Percentiles rank a stretch among this genome's conserved stretches.
Evolutionary conservation across 192 early-diverging fungal genomes (phyloP).

Genomic region (Martensiomyces pterosporus): DNA sequence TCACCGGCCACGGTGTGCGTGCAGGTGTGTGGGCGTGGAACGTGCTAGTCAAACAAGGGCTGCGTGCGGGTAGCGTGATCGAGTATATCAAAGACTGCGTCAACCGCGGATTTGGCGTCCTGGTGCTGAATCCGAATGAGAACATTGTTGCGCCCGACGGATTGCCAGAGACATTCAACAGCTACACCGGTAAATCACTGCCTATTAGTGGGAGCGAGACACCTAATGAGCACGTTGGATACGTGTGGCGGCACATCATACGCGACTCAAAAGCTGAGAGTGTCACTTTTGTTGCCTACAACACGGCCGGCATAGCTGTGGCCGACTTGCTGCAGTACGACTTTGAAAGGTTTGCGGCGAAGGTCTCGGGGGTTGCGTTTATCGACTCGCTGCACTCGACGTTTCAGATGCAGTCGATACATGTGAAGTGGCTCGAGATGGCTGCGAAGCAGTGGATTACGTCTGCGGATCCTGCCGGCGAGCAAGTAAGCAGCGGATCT

Average conservation of each 20-base stretch:
- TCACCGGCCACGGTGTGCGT: conserved; percentile 23
- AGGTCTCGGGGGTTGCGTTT: conserved; percentile 26
- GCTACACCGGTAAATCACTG: conserved; percentile 11
- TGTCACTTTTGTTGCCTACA: conserved; percentile 30
- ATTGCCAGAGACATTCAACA: conserved; percentile 27
- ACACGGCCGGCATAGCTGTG: conserved; percentile 27
- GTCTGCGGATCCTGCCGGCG: background rate
- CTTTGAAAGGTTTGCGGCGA: conserved; percentile 22
- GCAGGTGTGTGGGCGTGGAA: conserved; percentile 43
- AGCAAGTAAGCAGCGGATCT: background rate
- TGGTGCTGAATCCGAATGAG: conserved; percentile 45
- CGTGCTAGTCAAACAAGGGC: conserved; percentile 24
- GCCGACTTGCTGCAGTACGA: conserved; percentile 33
- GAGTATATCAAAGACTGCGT: conserved; percentile 20
- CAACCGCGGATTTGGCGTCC: conserved; percentile 24
- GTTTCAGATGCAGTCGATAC: conserved; percentile 10
- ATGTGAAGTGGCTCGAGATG: conserved; percentile 14
- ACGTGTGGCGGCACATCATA: conserved; percentile 31
- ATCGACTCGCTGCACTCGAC: conserved; percentile 37
- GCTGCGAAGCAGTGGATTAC: conserved; percentile 30
- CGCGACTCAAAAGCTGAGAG: conserved; percentile 10
- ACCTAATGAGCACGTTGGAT: conserved; percentile 42
- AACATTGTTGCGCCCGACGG: conserved; percentile 41
- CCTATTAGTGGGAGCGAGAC: conserved; percentile 36
- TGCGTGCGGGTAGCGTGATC: conserved; percentile 22